phyloP scores from a whole-genome alignment of 345 rosid genomes.

The Balakata baccata region DNA sequence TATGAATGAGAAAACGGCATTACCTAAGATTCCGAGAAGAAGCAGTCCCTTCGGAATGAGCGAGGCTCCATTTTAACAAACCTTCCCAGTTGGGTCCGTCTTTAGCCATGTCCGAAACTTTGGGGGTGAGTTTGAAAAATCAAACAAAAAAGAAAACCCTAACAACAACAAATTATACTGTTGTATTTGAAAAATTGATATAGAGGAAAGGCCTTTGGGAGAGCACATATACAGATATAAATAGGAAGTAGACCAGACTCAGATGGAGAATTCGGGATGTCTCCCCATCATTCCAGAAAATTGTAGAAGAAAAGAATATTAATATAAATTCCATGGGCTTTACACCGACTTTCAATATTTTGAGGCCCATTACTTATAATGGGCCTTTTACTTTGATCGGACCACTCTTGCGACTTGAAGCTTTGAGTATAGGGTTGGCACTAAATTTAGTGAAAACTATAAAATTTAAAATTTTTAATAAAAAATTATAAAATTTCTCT shows the following conservation, averaged over 20 bases:
- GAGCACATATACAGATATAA: background rate
- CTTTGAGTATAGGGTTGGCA: no score
- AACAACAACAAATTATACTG: background rate
- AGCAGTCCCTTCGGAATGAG: constrained; percentile 74
- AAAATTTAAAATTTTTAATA: no score
- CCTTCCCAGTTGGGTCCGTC: constrained; percentile 92
- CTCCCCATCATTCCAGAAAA: background rate
- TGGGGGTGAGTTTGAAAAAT: no score
- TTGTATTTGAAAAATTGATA: background rate
- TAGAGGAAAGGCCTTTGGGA: background rate
- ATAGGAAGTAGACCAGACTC: background rate
- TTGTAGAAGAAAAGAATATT: background rate
- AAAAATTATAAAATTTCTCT: no score
- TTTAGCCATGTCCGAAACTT: constrained; percentile 45
- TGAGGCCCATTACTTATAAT: no score
- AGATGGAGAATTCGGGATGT: background rate
- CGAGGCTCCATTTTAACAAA: constrained; percentile 87
- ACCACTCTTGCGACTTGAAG: no score
- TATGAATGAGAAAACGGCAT: background rate
- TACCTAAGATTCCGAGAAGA: constrained; percentile 61
- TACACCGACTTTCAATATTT: background rate
- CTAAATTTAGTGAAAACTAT: no score
- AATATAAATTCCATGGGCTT: background rate
- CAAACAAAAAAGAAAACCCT: background rate
- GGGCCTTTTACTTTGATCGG: no score